Percentiles rank a stretch among this genome's conserved stretches.
Conservation (phyloP, 768 basidiomycete genomes). For the Boletus huronensis region DNA sequence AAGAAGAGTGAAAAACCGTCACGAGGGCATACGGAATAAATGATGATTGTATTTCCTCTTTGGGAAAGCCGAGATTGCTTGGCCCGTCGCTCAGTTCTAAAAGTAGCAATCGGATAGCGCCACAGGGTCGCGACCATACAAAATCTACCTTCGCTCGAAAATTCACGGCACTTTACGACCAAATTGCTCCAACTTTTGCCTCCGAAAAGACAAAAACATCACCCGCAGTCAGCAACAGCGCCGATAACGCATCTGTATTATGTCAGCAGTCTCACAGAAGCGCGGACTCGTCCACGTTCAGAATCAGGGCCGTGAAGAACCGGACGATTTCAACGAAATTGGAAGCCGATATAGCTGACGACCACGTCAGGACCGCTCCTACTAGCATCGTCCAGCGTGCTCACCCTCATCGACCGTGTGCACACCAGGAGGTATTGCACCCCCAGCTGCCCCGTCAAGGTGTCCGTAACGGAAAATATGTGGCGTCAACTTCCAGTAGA, state of each 20-base stretch:
- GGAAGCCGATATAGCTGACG: conserved; percentile 42
- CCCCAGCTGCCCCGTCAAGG: conserved; percentile 30
- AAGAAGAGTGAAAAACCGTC: not conserved
- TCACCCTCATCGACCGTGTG: conserved; percentile 75
- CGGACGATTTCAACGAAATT: conserved; percentile 60
- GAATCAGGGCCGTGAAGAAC: conserved; percentile 61
- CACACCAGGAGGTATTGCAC: conserved; percentile 38
- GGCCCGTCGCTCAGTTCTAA: not conserved
- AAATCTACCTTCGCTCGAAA: not conserved
- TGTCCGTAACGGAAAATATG: conserved; percentile 71
- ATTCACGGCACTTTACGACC: too few relatives aligned
- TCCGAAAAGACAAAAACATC: not conserved
- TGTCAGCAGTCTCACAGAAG: not conserved
- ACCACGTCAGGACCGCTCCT: not conserved
- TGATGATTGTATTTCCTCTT: not conserved
- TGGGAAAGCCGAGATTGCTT: not conserved
- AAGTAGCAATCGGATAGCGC: too few relatives aligned
- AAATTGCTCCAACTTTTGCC: not conserved
- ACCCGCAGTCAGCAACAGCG: not conserved
- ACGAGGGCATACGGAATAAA: not conserved
- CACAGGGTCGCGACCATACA: too few relatives aligned
- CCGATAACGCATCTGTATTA: not conserved
- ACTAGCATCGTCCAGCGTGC: conserved; percentile 16
- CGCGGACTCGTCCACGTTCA: conserved; percentile 61
- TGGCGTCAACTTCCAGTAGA: conserved; percentile 41